These are phyloP conservation scores for Coprinellus micaceus DNA, from an alignment of 768 basidiomycete species.

Conservation along the genomic window DNA sequence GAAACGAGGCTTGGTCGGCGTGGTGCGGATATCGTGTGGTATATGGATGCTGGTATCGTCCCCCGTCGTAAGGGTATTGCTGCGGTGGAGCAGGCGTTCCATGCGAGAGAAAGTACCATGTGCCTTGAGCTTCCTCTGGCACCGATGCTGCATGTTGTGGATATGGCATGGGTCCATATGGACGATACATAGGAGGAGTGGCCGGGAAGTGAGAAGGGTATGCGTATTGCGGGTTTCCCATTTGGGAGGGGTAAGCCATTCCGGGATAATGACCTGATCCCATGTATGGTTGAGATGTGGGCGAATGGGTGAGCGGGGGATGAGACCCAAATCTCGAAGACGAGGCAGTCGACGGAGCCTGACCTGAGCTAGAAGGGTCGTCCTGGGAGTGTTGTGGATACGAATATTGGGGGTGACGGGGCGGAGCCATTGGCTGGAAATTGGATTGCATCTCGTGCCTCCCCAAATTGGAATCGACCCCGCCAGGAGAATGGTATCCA, in stretches of 20 bases:
- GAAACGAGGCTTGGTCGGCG: constrained; percentile 15
- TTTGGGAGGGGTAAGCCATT: background rate
- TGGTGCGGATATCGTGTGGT: constrained; percentile 26
- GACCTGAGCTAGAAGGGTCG: constrained; percentile 11
- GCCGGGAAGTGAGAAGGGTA: constrained; percentile 34
- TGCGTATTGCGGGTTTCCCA: constrained; percentile 27
- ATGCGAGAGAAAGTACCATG: constrained; percentile 51
- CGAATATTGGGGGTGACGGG: constrained; percentile 33
- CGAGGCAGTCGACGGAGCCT: background rate
- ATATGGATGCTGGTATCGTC: constrained; percentile 30
- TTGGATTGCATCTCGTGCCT: constrained; percentile 38
- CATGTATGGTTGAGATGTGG: background rate
- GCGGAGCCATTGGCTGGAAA: constrained; percentile 39
- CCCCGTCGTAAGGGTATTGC: constrained; percentile 18
- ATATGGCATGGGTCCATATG: constrained; percentile 5
- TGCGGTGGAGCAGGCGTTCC: constrained; percentile 16
- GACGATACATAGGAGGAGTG: constrained; percentile 33
- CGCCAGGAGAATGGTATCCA: constrained; percentile 29
- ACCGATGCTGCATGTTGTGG: constrained; percentile 23
- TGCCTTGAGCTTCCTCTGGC: constrained; percentile 32
- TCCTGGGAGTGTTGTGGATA: constrained; percentile 35
- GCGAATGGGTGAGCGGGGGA: background rate
- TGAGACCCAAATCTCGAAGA: background rate
- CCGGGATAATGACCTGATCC: background rate
- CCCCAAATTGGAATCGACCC: constrained; percentile 35